Evolutionary conservation across 306 rosid genomes (phyloP).

Genomic region (Sicyos edulis): DNA sequence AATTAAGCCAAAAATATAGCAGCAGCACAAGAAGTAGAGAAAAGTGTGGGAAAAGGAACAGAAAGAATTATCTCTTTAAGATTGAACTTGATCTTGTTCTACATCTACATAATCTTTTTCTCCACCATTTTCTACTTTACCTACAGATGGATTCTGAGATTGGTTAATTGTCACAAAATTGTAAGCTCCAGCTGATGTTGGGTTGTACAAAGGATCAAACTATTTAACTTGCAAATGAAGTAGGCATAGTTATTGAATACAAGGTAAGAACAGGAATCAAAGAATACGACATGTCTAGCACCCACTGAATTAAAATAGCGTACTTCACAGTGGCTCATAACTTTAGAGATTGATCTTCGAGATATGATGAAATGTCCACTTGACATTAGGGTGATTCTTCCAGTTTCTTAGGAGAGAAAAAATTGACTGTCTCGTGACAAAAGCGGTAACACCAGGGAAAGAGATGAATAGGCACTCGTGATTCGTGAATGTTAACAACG

Average conservation of each 20-base stretch:
- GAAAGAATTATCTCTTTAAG: slow-evolving; percentile 44
- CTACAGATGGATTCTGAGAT: slow-evolving; percentile 59
- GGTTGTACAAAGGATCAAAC: slow-evolving; percentile 8
- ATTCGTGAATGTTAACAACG: background rate
- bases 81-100: slow-evolving; percentile 66
- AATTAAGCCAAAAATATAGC: slow-evolving; percentile 29
- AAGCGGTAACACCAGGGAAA: background rate
- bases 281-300: background rate
- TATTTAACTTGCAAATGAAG: slow-evolving; percentile 6
- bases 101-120: slow-evolving; percentile 56
- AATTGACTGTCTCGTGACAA: background rate
- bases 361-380: background rate
- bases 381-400: background rate
- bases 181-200: slow-evolving; percentile 24
- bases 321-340: background rate
- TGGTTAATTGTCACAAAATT: slow-evolving; percentile 32
- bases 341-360: background rate
- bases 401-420: background rate
- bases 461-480: background rate
- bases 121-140: slow-evolving; percentile 59
- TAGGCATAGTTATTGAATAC: background rate
- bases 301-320: background rate
- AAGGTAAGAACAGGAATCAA: background rate
- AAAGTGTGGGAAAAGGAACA: slow-evolving; percentile 29
- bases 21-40: slow-evolving; percentile 25